Percentiles rank a stretch among this genome's conserved stretches.
Evolutionary conservation across 345 rosid genomes (phyloP).

Genomic region (Sisymbrium irio): DNA sequence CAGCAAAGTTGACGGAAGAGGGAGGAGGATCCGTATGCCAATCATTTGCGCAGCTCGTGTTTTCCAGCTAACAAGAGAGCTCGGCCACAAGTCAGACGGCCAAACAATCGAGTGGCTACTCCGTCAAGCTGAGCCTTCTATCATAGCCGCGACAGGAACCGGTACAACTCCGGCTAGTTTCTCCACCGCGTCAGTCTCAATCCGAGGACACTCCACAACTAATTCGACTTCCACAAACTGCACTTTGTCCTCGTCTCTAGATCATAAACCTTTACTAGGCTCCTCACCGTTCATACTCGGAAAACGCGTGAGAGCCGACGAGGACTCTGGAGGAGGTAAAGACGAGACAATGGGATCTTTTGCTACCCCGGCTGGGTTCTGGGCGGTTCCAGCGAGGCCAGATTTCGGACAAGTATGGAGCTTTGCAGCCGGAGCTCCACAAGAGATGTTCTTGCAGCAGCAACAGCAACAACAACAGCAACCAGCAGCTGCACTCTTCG

Average conservation of each 20-base stretch:
- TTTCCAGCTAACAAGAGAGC: slow-evolving; percentile 91
- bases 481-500: slow-evolving; percentile 38
- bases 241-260: slow-evolving; percentile 40
- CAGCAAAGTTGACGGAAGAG: slow-evolving; percentile 97
- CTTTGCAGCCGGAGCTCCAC: slow-evolving; percentile 55
- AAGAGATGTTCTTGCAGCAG: slow-evolving; percentile 64
- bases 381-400: slow-evolving; percentile 79
- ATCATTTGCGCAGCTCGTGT: slow-evolving; percentile 99
- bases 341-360: slow-evolving; percentile 43
- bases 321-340: slow-evolving; percentile 41
- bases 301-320: slow-evolving; percentile 70
- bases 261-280: slow-evolving; percentile 71
- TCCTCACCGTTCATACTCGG: slow-evolving; percentile 86
- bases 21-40: slow-evolving; percentile 96
- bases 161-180: slow-evolving; percentile 96
- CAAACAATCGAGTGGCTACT: slow-evolving; percentile 99
- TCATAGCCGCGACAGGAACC: slow-evolving; percentile 95
- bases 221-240: slow-evolving; percentile 41
- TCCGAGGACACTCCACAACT: slow-evolving; percentile 53
- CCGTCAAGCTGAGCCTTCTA: slow-evolving; percentile 99
- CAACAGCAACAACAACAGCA: slow-evolving; percentile 34
- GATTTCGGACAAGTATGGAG: slow-evolving; percentile 86
- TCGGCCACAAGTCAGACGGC: slow-evolving; percentile 98
- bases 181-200: slow-evolving; percentile 71
- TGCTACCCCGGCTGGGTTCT: slow-evolving; percentile 64